Evolutionary conservation across 2,329 filamentous ascomycete genomes (phyloP), one percentile per base, ranked within the genome.

Genomic region (Aspergillus spinulosporus): DNA sequence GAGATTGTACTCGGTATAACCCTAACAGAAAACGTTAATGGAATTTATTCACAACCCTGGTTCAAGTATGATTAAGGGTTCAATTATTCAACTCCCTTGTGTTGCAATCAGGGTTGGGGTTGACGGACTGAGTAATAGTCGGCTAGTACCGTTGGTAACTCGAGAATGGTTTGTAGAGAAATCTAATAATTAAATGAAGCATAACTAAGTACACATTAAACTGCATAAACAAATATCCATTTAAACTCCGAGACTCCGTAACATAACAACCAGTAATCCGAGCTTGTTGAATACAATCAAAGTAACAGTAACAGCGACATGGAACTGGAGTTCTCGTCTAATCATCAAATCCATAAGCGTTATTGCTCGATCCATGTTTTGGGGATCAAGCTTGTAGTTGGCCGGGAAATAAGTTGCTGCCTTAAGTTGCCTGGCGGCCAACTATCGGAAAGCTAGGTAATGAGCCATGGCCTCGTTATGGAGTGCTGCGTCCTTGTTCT

Each of bases 391-490:
- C 34, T 12, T 21, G 34, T 12, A 21, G 21, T 21, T 12, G 34
- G 34, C 34, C 11, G 11, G 34, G 4, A 11, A 37, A 9, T 37
- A 12, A 12, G 4, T 37, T 34, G 31, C 6, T 34, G 31, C 31
- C 31, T 34, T 11, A 11, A 34, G 31, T 11, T 34, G 31, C 21
- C 6, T 7, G 31, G 31, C 9, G 31, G 31, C 9, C 5, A 12
- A 11, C 34, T 37, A 57, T 15, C 50, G 49, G 15, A 49, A 34
- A 6, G 44, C 45, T 7, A 57, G 31, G 40, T 57, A 57, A 31
- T 40, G 43, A n/a, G 45, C 55, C 28, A 57, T 26, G 46, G 55
- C 55, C 37, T 49, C 49, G 39, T 52, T 28, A 40, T 53, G 55
- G 40, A 57, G 49, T 12, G 55, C 55, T 11, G 44, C 29, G 3